Evolutionary conservation across 1,284 basidiomycete species (phyloP), one percentile per base, ranked within the genome.

Genomic region (Psilocybe mexicana): DNA sequence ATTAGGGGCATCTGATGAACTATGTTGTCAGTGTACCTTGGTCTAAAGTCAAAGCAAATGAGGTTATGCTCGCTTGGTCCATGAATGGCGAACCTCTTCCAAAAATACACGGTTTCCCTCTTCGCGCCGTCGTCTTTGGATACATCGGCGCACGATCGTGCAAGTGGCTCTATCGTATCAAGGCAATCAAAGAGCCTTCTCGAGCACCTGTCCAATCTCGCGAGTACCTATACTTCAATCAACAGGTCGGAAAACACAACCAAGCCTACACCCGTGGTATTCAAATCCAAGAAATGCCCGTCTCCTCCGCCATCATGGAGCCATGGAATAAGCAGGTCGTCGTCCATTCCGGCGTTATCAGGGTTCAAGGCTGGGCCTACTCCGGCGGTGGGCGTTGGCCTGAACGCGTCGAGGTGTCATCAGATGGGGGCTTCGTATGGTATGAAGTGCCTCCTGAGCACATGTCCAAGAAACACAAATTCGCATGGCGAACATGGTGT

Each of bases 101-200:
- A 0, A 61, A 61, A 38, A 61, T 61, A 12, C 59, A 61, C 36
- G 59, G 59, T n/a, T 56, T 56, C 2, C 59, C 59, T 47, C 53
- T 61, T 42, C 55, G 59, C 4, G 59, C 56, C 14, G 44, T 61
- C 1, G 59, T 61, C 25, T 52, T 56, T 7, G 59, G 59, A 2
- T 61, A 61, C 43, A 61, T 61, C 14, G 59, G 59, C 2, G 59
- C 59, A 2, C 43, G 59, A n/a, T 57, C 55, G 43, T 54, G 52
- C 53, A 61, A 61, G 38, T 61, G 59, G 59, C 47, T 61, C 3
- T 61, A 61, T 26, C 56, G 56, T 38, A 57, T 61, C 49, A 61
- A 61, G 11, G 59, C 59, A 18, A 35, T 61, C 23, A 49, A 40
- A 8, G 55, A 61, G 25, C 59, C 59, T 2, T 57, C 55, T 35